A percentile compares a stretch with the other conserved stretches of the same genome.
These are phyloP conservation scores for Daldinia decipiens DNA, from an alignment of 495 filamentous ascomycete species.

Conservation along the genomic window DNA sequence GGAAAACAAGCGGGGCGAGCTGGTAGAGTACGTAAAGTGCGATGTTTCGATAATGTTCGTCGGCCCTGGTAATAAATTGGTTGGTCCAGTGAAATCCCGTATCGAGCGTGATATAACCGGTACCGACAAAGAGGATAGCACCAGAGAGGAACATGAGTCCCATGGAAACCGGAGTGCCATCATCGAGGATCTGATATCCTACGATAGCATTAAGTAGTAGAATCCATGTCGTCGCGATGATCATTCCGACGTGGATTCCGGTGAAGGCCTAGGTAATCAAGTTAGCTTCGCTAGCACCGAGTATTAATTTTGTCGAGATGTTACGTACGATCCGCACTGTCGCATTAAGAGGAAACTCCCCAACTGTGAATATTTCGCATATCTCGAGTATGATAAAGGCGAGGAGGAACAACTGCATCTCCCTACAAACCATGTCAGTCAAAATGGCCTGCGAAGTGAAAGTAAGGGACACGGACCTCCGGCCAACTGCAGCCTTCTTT, in stretches of 20 bases:
- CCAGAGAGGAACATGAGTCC: conserved; percentile 78
- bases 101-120: conserved; percentile 94
- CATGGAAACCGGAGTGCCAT: conserved; percentile 86
- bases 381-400: conserved; percentile 90
- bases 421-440: conserved; percentile 65
- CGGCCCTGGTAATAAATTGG: conserved; percentile 71
- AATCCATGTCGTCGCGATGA: conserved; percentile 88
- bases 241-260: conserved; percentile 90
- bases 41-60: conserved; percentile 73
- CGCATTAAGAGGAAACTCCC: conserved; percentile 79
- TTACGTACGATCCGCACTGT: conserved; percentile 72
- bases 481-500: conserved; percentile 93
- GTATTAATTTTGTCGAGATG: neutral
- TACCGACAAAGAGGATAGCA: conserved; percentile 80
- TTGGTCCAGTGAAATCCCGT: conserved; percentile 88
- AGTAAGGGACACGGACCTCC: conserved; percentile 69
- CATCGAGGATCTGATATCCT: conserved; percentile 92
- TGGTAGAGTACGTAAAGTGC: conserved; percentile 95
- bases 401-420: conserved; percentile 93
- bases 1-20: conserved; percentile 86
- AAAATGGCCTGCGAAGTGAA: neutral
- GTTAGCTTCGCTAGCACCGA: conserved; percentile 13
- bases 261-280: conserved; percentile 76
- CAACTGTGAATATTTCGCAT: conserved; percentile 95
- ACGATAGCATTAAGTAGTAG: conserved; percentile 92